Conservation (phyloP, 495 filamentous ascomycete genomes). For the Trichoderma erinaceum region DNA sequence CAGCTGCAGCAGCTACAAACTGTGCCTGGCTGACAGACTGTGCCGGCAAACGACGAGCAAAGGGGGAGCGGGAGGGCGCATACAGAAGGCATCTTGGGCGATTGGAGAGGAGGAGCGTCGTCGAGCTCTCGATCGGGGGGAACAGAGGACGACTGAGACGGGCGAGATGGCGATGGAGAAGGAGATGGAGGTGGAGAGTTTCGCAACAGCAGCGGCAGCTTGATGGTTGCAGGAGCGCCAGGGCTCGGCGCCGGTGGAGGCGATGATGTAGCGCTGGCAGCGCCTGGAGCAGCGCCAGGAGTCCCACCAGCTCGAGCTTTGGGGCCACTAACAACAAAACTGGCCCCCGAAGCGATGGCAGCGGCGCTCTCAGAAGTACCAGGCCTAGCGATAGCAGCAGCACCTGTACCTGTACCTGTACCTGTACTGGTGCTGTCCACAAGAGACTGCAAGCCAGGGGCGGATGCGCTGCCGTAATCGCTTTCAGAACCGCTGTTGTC, state of each 20-base stretch:
- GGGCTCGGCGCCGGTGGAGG: slow-evolving; percentile 13
- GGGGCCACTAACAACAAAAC: neutral
- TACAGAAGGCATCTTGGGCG: slow-evolving; percentile 58
- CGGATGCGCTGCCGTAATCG: neutral
- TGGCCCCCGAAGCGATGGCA: neutral
- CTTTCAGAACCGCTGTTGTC: slow-evolving; percentile 16
- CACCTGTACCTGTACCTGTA: neutral
- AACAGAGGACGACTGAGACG: neutral
- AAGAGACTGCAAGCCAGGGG: neutral
- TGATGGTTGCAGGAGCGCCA: neutral
- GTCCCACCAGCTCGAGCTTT: slow-evolving; percentile 29
- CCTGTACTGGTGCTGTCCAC: neutral
- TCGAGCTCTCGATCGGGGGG: neutral
- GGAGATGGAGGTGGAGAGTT: slow-evolving; percentile 21
- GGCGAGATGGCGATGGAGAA: slow-evolving; percentile 12
- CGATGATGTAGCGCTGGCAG: slow-evolving; percentile 10
- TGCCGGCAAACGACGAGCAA: slow-evolving; percentile 14
- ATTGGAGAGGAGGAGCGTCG: slow-evolving; percentile 11
- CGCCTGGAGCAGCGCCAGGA: neutral
- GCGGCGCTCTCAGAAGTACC: neutral
- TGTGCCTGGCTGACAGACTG: neutral
- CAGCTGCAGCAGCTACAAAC: neutral
- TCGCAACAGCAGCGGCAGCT: slow-evolving; percentile 7
- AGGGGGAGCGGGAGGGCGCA: slow-evolving; percentile 26
- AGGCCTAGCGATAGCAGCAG: neutral